phyloP scores from a whole-genome alignment of 176 grass and related monocot genomes.

The Zea mays region DNA sequence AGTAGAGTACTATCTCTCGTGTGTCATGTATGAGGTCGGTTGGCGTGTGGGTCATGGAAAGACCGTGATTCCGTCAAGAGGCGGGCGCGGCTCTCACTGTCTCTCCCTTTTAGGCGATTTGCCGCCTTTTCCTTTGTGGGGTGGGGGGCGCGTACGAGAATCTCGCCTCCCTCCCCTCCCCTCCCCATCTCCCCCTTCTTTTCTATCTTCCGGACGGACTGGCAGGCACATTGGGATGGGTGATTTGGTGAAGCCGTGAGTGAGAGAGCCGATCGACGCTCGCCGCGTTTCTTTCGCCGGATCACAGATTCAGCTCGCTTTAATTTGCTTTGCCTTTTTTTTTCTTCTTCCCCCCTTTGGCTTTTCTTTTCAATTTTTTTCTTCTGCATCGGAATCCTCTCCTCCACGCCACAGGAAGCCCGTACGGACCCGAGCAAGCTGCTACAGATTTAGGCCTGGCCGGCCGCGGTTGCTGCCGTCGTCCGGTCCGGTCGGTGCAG shows the following conservation, averaged over 20 bases:
- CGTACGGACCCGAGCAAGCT: no score
- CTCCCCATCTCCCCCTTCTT: not conserved
- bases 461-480: not conserved
- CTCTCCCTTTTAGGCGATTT: not conserved
- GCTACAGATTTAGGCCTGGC: not conserved
- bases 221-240: not conserved
- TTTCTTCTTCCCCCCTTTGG: not conserved
- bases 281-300: not conserved
- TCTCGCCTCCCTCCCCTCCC: not conserved
- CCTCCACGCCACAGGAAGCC: not conserved
- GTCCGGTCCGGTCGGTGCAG: not conserved
- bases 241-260: not conserved
- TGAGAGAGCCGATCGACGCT: constrained; percentile 9
- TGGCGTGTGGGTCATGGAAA: not conserved
- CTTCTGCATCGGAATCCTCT: constrained; percentile 38
- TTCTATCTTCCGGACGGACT: no score
- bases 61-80: not conserved
- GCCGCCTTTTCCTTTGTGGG: constrained; percentile 9
- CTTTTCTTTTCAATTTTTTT: not conserved
- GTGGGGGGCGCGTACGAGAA: constrained; percentile 7
- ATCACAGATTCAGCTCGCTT: constrained; percentile 10
- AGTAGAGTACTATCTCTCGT: no score
- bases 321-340: constrained; percentile 22
- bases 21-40: not conserved
- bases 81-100: not conserved